Evolutionary conservation across 2,329 filamentous ascomycete species (phyloP), one percentile per base, ranked within the genome.

Genomic region (Talaromyces sp.): DNA sequence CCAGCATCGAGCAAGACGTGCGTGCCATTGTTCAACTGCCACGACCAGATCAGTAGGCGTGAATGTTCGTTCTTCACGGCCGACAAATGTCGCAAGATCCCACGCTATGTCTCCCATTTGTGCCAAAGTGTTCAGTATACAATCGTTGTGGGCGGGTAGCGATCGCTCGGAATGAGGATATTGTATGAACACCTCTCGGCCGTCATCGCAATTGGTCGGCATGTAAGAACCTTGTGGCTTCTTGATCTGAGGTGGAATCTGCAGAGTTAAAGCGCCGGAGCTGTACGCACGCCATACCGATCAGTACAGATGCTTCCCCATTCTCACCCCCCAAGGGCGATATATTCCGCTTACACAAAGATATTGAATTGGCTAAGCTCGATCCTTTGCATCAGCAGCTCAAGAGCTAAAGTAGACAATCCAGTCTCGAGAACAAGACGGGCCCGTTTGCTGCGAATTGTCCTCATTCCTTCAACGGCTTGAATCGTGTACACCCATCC

Each of bases 401-500:
- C 44, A 67, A 67, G n/a, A 62, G 44, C 40, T 39, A 52, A 6
- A 54, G 61, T 44, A 42, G 58, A 9, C 40, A 65, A 40, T 59
- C 64, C 25, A 48, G 58, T 23, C 64, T 59, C 3, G 63, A 63
- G 8, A 62, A 50, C 14, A 52, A 66, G 3, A 65, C 63, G 1
- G 67, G 67, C 37, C 69, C 66, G 1, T 65, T 28, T 68, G 56
- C 70, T 68, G 57, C 67, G 63, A 55, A 65, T 46, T 55, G 23
- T 44, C 46, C 37, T 42, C 35, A 58, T 60, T 50, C 42, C 56
- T 58, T 58, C 61, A 23, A 63, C 70, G 7, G 67, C 67, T 40
- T 67, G 67, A 44, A 62, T 63, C n/a, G 67, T 67, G 64, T 71
- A 72, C 63, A 69, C 66, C 68, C 66, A 73, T 48, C 66, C 70